Evolutionary conservation across 768 basidiomycete genomes (phyloP).

Genomic region (Mrakia blollopis): DNA sequence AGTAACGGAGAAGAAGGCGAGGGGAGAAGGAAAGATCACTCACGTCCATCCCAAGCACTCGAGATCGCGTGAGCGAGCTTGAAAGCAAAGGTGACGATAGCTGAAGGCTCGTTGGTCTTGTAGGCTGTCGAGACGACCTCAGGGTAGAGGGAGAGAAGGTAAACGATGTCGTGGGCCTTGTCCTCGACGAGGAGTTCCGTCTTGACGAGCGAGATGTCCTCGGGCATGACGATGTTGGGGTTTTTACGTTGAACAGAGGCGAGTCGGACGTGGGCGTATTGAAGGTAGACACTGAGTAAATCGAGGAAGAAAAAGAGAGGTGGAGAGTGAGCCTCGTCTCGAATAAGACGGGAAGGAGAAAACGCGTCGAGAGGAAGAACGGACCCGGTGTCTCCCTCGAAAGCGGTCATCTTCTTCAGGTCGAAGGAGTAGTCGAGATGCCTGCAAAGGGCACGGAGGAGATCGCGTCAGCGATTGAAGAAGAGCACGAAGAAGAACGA

Average conservation of each 20-base stretch:
- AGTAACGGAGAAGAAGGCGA: conserved; percentile 44
- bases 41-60: conserved; percentile 26
- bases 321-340: neutral
- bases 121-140: conserved; percentile 82
- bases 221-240: conserved; percentile 62
- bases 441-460: neutral
- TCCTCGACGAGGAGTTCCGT: conserved; percentile 63
- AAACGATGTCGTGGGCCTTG: conserved; percentile 75
- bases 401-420: conserved; percentile 88
- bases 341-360: neutral
- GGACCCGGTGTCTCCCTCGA: conserved; percentile 84
- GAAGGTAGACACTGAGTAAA: conserved; percentile 64
- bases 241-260: conserved; percentile 88
- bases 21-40: conserved; percentile 51
- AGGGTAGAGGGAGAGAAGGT: conserved; percentile 84
- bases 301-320: neutral
- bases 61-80: conserved; percentile 59
- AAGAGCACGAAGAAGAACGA: neutral
- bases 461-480: neutral
- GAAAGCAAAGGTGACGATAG: conserved; percentile 86
- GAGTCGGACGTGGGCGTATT: conserved; percentile 92
- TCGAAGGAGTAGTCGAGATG: conserved; percentile 80
- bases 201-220: conserved; percentile 54
- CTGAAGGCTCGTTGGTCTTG: conserved; percentile 79
- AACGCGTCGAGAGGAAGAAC: neutral